Percentiles rank a stretch among this genome's conserved stretches.
These are phyloP conservation scores for Solanum boliviense DNA, from an alignment of 257 asterid genomes.

Conservation along the genomic window DNA sequence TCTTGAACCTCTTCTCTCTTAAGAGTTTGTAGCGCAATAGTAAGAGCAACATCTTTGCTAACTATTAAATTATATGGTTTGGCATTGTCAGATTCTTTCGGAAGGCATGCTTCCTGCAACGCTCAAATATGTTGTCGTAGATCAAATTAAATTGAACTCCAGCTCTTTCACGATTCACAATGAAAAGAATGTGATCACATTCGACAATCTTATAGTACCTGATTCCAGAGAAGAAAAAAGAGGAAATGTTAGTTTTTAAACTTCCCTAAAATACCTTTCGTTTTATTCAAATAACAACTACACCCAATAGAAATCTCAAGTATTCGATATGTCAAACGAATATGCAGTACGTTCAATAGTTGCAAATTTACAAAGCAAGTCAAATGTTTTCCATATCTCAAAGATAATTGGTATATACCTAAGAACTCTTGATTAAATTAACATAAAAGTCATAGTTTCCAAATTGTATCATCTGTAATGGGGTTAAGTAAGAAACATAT, in stretches of 20 bases:
- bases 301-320: background rate
- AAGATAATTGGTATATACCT: background rate
- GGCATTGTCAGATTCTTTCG: constrained; percentile 51
- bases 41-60: background rate
- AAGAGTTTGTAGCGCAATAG: background rate
- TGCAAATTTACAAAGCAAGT: background rate
- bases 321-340: background rate
- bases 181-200: constrained; percentile 87
- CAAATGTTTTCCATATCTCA: background rate
- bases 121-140: constrained; percentile 79
- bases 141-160: constrained; percentile 81
- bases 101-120: constrained; percentile 78
- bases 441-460: background rate
- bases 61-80: constrained; percentile 29
- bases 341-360: background rate
- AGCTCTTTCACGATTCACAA: constrained; percentile 84
- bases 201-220: constrained; percentile 92
- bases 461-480: background rate
- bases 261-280: background rate
- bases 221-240: background rate
- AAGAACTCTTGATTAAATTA: background rate
- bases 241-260: background rate
- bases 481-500: background rate
- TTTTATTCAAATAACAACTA: background rate
- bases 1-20: background rate